phyloP scores from a whole-genome alignment of 257 asterid genomes.

The Solanum sitiens region DNA sequence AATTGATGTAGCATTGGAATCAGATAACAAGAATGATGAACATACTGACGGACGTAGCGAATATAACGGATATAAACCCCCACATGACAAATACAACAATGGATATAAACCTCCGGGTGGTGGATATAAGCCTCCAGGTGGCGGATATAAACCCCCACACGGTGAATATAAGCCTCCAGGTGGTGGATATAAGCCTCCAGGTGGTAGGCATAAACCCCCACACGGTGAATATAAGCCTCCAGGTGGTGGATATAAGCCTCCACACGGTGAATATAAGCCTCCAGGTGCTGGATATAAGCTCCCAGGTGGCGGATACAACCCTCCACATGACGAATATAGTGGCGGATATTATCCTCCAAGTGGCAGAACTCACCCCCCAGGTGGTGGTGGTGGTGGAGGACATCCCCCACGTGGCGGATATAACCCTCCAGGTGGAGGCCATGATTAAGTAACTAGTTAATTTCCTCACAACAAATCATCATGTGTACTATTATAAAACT shows the following conservation, averaged over 20 bases:
- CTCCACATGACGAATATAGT: neutral
- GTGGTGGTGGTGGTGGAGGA: neutral
- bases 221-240: no score
- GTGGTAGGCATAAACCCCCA: no score
- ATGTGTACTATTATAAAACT: neutral
- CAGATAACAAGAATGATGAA: neutral
- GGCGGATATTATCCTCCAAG: neutral
- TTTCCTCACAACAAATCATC: neutral
- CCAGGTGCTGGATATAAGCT: neutral
- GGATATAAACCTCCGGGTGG: neutral
- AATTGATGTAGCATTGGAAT: neutral
- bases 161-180: no score
- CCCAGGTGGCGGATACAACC: neutral
- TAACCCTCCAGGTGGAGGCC: neutral
- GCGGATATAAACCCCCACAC: neutral
- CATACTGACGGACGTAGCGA: neutral
- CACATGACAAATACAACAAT: neutral
- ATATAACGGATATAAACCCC: neutral
- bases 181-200: no score
- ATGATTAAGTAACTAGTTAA: neutral
- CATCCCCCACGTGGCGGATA: neutral
- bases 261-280: no score
- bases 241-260: accelerated
- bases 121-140: neutral
- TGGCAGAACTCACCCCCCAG: neutral